A percentile compares a stretch with the other conserved stretches of the same genome.
Evolutionary conservation across 345 rosid species (phyloP).

Genomic region (Trapa bicornis): DNA sequence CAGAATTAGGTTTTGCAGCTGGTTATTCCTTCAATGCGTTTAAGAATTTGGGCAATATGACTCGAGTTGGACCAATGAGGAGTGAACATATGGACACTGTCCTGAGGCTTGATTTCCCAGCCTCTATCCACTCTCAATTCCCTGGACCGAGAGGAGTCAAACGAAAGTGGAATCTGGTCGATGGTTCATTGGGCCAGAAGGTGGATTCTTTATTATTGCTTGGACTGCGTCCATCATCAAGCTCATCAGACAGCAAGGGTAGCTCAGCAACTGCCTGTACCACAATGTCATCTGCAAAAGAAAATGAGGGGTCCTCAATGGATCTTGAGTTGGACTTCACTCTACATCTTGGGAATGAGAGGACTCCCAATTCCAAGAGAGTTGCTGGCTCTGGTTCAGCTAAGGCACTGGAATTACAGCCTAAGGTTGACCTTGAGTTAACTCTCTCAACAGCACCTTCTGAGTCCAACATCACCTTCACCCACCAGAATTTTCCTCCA

Average conservation of each 20-base stretch:
- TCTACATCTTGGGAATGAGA: slow-evolving; percentile 74
- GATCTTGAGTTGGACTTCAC: slow-evolving; percentile 70
- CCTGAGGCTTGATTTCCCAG: slow-evolving; percentile 61
- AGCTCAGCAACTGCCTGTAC: slow-evolving; percentile 73
- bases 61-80: slow-evolving; percentile 29
- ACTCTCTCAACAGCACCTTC: slow-evolving; percentile 58
- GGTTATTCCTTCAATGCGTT: slow-evolving; percentile 39
- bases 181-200: slow-evolving; percentile 28
- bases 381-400: slow-evolving; percentile 17
- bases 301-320: slow-evolving; percentile 74
- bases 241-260: slow-evolving; percentile 90
- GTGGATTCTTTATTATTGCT: slow-evolving; percentile 59
- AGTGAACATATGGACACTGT: slow-evolving; percentile 39
- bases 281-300: slow-evolving; percentile 69
- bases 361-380: slow-evolving; percentile 27
- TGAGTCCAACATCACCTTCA: slow-evolving; percentile 58
- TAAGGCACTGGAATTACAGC: slow-evolving; percentile 25
- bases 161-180: slow-evolving; percentile 59
- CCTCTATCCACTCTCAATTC: slow-evolving; percentile 11
- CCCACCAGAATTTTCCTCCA: slow-evolving; percentile 23
- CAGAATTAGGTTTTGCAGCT: slow-evolving; percentile 32
- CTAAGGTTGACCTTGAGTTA: slow-evolving; percentile 60
- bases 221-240: slow-evolving; percentile 53
- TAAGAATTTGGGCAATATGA: slow-evolving; percentile 36
- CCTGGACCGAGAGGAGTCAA: slow-evolving; percentile 39